Evolutionary conservation across 345 rosid species (phyloP).

Genomic region (Carallia brachiata): DNA sequence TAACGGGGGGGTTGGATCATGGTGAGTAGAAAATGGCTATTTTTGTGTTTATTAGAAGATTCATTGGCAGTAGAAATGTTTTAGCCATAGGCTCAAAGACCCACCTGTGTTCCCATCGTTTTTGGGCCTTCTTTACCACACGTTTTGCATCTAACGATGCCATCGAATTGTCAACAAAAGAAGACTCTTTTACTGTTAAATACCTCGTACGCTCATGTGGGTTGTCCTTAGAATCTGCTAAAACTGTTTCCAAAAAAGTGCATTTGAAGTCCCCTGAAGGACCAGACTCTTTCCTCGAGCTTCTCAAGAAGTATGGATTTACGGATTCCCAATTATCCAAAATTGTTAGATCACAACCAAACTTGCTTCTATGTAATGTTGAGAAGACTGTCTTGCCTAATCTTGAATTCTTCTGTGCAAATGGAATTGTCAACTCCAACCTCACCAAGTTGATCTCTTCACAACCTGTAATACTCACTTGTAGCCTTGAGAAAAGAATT

Average conservation of each 20-base stretch:
- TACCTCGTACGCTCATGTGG: conserved; percentile 45
- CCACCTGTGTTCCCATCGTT: too few species aligned
- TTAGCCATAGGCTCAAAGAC: too few species aligned
- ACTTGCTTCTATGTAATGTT: conserved; percentile 28
- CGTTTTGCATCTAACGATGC: too few species aligned
- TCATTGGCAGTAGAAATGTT: too few species aligned
- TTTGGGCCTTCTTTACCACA: too few species aligned
- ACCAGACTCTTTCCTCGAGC: conserved; percentile 34
- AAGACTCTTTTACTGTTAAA: conserved; percentile 17
- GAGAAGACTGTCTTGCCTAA: conserved; percentile 38
- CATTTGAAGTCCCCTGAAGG: conserved; percentile 24
- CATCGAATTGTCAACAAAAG: not conserved
- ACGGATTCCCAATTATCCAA: conserved; percentile 31
- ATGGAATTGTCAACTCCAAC: conserved; percentile 32
- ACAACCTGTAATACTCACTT: conserved; percentile 32
- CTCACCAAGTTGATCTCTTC: conserved; percentile 32
- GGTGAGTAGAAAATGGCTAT: too few species aligned
- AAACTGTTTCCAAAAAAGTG: conserved; percentile 24
- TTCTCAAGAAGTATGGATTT: conserved; percentile 39
- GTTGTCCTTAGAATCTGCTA: conserved; percentile 35
- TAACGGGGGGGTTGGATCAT: too few species aligned
- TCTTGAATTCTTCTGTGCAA: conserved; percentile 38
- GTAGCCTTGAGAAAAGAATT: conserved; percentile 38
- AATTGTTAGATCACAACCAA: conserved; percentile 35
- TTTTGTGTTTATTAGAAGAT: too few species aligned